A percentile compares a stretch with the other conserved stretches of the same genome.
Evolutionary conservation across 2,329 filamentous ascomycete genomes (phyloP).

Genomic region (Microdochium paspali): DNA sequence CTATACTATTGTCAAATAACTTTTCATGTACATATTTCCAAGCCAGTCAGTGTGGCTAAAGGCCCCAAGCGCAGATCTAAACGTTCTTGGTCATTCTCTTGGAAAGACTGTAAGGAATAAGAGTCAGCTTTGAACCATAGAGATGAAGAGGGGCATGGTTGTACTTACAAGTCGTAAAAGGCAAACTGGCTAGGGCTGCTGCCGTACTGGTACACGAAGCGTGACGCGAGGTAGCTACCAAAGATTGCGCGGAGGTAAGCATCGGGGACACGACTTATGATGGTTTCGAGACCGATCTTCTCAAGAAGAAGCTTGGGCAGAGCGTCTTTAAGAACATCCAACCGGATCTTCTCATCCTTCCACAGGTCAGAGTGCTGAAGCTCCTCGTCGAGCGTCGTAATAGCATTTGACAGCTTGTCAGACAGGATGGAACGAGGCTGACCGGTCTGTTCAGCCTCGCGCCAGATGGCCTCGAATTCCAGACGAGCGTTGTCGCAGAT

Average conservation of each 20-base stretch:
- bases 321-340: constrained; percentile 73
- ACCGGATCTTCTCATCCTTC: constrained; percentile 70
- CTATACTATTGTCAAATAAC: neutral
- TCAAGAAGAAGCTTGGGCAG: constrained; percentile 75
- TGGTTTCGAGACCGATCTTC: constrained; percentile 84
- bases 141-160: neutral
- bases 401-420: constrained; percentile 82
- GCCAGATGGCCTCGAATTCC: constrained; percentile 98
- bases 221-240: constrained; percentile 86
- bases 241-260: constrained; percentile 92
- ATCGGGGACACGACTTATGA: constrained; percentile 80
- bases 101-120: constrained; percentile 43
- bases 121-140: constrained; percentile 18
- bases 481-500: constrained; percentile 87
- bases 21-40: no score
- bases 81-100: constrained; percentile 37
- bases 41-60: no score
- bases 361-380: constrained; percentile 88
- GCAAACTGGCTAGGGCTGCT: constrained; percentile 91
- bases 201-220: constrained; percentile 94
- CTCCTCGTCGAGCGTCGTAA: constrained; percentile 95
- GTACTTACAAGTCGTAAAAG: constrained; percentile 92
- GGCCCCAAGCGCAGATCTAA: no score
- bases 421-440: constrained; percentile 76
- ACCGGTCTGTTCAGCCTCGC: constrained; percentile 78